Evolutionary conservation across 495 filamentous ascomycete species (phyloP), one percentile per base, ranked within the genome.

Genomic region (Lasiosphaeria hispida): DNA sequence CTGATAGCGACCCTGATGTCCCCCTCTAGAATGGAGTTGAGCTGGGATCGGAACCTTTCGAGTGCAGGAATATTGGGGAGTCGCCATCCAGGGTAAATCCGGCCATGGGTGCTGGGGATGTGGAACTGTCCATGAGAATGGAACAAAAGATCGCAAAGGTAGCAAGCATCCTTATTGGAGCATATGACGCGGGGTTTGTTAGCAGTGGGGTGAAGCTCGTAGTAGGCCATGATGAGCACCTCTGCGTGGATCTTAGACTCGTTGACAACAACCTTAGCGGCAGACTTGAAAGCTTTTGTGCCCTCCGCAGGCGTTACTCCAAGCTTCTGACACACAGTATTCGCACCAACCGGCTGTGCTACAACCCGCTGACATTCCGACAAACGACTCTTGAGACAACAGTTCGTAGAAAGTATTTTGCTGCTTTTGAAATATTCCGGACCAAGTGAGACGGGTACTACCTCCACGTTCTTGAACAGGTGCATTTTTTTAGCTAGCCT

Each of bases 101-200:
- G 69, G 7, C 77, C 77, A 57, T 82, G 77, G 4, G 63, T 64
- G 50, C 40, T 63, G 11, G 74, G 75, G 7, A 64, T 72, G 60
- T 77, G 57, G 30, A 77, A 71, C 41, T 66, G 68, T 11, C 71
- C 69, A 50, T 80, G 69, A n/a, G 70, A 56, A 5, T 60, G 55
- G 7, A 81, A 65, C 48, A 80, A 75, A 14, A 69, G 54, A 43
- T 78, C 75, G 57, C 77, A 81, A 0, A 80, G 72, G 63, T 75
- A 82, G 58, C 77, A 81, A 5, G 77, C 76, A 36, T 75, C 70
- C 51, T 81, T 82, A 66, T 70, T 77, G 7, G 77, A 78, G 55
- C 70, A 72, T 23, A 82, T 73, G 30, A 81, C 74, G 43, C 77
- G 73, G 23, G 78, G 78, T 14, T 53, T 61, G 5, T 53, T 57